These are phyloP conservation scores for Isabelozyma heimii DNA, from an alignment of 805 yeast genomes.

Conservation along the genomic window DNA sequence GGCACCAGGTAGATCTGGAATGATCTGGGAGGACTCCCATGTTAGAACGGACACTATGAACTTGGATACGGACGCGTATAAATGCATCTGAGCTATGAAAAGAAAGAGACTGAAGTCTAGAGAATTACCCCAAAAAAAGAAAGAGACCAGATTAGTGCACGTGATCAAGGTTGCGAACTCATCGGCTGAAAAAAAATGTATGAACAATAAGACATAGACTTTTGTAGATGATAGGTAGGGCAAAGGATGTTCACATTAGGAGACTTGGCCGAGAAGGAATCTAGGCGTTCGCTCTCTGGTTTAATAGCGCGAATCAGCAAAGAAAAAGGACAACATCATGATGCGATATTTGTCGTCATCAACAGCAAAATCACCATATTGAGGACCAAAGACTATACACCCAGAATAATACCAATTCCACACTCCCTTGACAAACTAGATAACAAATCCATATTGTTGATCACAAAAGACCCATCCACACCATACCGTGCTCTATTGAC, in stretches of 20 bases:
- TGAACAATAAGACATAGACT: background rate
- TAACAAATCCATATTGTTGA: slow-evolving; percentile 52
- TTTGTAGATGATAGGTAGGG: no score
- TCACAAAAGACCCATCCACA: slow-evolving; percentile 73
- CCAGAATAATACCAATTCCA: slow-evolving; percentile 49
- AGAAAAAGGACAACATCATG: slow-evolving; percentile 12
- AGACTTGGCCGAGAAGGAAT: slow-evolving; percentile 9
- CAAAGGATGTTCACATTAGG: slow-evolving; percentile 12
- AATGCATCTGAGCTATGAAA: background rate
- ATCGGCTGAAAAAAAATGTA: background rate
- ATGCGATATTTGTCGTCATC: slow-evolving; percentile 29
- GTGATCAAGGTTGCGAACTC: background rate
- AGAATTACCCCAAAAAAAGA: background rate
- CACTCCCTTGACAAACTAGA: slow-evolving; percentile 49
- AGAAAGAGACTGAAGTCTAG: background rate
- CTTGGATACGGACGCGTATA: background rate
- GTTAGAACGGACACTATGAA: background rate
- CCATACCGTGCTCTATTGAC: slow-evolving; percentile 50
- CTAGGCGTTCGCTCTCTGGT: slow-evolving; percentile 10
- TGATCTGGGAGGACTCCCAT: background rate
- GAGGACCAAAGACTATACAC: slow-evolving; percentile 36
- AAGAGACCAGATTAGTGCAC: background rate
- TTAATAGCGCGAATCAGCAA: slow-evolving; percentile 12
- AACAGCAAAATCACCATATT: slow-evolving; percentile 28
- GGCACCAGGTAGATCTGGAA: background rate